A percentile compares a stretch with the other conserved stretches of the same genome.
Conservation (phyloP, 805 yeast genomes). For the Komagataella pastoris region DNA sequence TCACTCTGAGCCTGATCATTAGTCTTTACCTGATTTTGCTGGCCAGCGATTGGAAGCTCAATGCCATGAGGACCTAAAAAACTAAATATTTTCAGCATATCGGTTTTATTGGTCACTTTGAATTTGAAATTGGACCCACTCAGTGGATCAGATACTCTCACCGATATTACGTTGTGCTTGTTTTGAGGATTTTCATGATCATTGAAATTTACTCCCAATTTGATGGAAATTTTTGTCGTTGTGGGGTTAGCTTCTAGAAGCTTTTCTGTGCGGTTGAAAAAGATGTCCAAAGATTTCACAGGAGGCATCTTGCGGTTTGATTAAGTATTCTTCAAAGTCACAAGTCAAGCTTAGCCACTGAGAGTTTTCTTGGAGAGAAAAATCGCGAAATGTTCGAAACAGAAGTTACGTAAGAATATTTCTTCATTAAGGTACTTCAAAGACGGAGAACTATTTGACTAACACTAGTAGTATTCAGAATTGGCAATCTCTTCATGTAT, state of each 20-base stretch:
- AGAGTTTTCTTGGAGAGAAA: neutral
- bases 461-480: neutral
- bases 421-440: neutral
- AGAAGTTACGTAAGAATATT: neutral
- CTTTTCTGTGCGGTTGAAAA: conserved; percentile 3
- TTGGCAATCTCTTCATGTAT: neutral
- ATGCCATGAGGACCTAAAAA: conserved; percentile 54
- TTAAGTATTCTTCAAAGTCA: neutral
- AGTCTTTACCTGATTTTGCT: neutral
- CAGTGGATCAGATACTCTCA: conserved; percentile 1
- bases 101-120: conserved; percentile 51
- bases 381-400: neutral
- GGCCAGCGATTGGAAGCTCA: neutral
- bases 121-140: conserved; percentile 39
- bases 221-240: neutral
- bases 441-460: neutral
- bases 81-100: conserved; percentile 57
- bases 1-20: neutral
- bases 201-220: neutral
- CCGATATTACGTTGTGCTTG: neutral
- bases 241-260: conserved; percentile 5
- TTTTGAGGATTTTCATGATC: neutral
- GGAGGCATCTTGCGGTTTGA: conserved; percentile 1
- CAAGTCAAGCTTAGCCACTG: neutral
- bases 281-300: conserved; percentile 3